phyloP scores from a whole-genome alignment of 148 eudicot species.

The Rhododendron simsii region DNA sequence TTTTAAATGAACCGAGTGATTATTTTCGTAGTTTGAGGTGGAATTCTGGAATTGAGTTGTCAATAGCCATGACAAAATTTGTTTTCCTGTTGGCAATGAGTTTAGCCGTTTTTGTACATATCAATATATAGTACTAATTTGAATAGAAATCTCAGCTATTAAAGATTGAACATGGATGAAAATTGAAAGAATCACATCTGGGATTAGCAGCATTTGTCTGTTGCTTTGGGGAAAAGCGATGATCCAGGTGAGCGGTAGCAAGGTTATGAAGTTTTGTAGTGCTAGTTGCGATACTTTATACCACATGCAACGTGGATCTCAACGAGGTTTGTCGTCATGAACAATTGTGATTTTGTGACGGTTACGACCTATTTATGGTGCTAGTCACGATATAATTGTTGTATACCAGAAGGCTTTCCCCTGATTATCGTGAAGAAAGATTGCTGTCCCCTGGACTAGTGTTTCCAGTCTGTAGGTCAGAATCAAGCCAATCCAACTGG shows the following conservation, averaged over 20 bases:
- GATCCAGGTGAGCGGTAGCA: background rate
- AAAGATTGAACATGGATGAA: background rate
- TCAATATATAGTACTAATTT: background rate
- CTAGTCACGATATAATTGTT: background rate
- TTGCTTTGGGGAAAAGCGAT: background rate
- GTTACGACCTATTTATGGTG: background rate
- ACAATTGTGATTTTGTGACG: background rate
- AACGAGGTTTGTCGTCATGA: background rate
- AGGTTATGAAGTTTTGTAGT: background rate
- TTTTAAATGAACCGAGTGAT: background rate
- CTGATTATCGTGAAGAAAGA: background rate
- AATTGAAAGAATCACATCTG: background rate
- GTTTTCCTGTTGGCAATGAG: background rate
- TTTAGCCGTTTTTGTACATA: slow-evolving; percentile 16
- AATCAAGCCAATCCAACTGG: no score
- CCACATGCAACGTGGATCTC: background rate
- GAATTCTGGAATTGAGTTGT: background rate
- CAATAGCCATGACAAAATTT: background rate
- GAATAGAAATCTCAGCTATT: slow-evolving; percentile 7
- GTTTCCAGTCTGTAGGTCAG: no score
- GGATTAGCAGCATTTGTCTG: background rate
- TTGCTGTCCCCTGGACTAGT: background rate
- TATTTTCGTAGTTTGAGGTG: background rate
- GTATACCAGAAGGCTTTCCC: background rate
- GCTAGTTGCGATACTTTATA: background rate